Base-by-base conservation (phyloP, 1,284 basidiomycete genomes). In the Hypsizygus ulmarius region DNA sequence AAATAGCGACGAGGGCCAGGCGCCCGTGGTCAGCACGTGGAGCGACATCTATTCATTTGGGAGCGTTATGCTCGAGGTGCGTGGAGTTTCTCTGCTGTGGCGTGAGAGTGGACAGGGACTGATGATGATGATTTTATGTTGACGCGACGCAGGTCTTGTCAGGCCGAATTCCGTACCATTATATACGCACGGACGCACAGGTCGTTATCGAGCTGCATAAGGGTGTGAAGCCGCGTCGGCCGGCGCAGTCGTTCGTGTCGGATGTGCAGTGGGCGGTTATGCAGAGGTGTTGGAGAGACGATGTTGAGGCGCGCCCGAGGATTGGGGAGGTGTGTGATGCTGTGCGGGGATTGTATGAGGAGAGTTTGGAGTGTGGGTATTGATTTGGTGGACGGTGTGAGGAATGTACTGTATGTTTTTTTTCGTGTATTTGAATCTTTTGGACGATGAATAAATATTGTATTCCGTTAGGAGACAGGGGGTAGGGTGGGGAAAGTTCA, bases 31-130 rank as follows among this genome's bases (percentile, higher is more conserved):
- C 6, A 64, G 63, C 2, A 64, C 61, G 4, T 58, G 56, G 28
- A 69, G 61, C 44, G 71, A 72, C 54, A 65, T 72, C 9, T 73
- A 72, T 54, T 72, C 71, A 0, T 68, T 69, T 46, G 71, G 70
- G 5, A 69, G 69, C 52, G 66, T 72, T 12, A 71, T 66, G 55
- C 64, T 72, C 27, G 68, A 73, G 63, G 71, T 71, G 47, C 33
- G 54, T 48, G 18, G 12, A 9, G 7, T n/a, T 46, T 39, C 10
- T 30, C 27, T 14, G 10, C 10, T 37, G 18, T 29, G 34, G 29
- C 4, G 8, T n/a, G 28, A 45, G 14, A 27, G 9, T 44, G 14
- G 19, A 21, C 3, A 33, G 15, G 14, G 35, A n/a, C 21, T 15
- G 16, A 9, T 47, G 16, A 39, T 27, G 18, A 19, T 15, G 30